Percentiles rank a stretch among this genome's conserved stretches.
Conservation (phyloP, 108 stramenopile species). For the Seminavis robusta region DNA sequence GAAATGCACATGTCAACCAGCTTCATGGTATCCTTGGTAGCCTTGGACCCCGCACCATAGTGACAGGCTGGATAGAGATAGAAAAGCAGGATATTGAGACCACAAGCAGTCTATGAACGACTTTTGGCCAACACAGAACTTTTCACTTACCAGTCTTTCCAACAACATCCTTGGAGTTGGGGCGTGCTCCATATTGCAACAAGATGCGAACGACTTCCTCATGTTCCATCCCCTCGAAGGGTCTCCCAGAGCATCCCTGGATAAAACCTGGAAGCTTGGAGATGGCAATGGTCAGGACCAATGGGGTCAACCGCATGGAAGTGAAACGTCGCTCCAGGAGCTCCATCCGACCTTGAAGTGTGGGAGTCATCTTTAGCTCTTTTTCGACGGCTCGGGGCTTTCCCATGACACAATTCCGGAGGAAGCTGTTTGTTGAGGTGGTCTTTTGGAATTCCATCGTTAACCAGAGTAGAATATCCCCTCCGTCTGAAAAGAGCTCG, state of each 20-base stretch:
- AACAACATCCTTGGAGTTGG: constrained; percentile 25
- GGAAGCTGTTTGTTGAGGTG: too few species aligned
- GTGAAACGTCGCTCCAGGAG: constrained; percentile 32
- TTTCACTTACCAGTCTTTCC: too few species aligned
- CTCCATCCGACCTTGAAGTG: too few species aligned
- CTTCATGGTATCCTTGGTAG: constrained; percentile 27
- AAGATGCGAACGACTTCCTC: constrained; percentile 11
- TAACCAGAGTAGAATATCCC: too few species aligned
- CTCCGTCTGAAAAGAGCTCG: constrained; percentile 23
- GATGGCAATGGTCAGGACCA: constrained; percentile 21
- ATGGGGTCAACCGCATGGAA: constrained; percentile 31
- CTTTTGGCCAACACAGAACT: too few species aligned
- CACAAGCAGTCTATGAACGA: too few species aligned
- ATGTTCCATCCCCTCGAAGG: too few species aligned
- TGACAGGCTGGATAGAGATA: too few species aligned
- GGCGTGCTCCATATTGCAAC: constrained; percentile 29
- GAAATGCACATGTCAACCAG: constrained; percentile 23
- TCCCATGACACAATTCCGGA: constrained; percentile 14
- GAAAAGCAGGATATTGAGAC: too few species aligned
- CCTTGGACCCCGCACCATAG: constrained; percentile 38
- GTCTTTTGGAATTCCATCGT: too few species aligned
- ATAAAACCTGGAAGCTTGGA: constrained; percentile 15
- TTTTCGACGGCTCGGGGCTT: background rate
- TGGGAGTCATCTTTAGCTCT: background rate
- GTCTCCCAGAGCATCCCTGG: too few species aligned